phyloP scores from a whole-genome alignment of 805 yeast genomes.

The Starmera dryadoides region DNA sequence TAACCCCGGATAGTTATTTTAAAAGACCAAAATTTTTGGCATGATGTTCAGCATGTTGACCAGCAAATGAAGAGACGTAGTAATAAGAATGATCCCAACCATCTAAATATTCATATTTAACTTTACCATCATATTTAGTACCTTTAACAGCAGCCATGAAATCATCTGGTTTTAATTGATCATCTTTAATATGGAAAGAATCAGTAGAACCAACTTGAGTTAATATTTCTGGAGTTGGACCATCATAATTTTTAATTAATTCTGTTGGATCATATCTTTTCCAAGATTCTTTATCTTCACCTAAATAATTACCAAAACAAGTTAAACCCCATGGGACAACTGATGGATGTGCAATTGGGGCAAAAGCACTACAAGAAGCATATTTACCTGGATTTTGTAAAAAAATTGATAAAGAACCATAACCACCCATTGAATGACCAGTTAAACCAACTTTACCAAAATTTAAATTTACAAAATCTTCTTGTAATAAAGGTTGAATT shows the following conservation, averaged over 20 bases:
- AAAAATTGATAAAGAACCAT: constrained; percentile 74
- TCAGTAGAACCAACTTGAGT: constrained; percentile 82
- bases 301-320: constrained; percentile 74
- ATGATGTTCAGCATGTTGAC: constrained; percentile 81
- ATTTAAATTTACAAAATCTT: constrained; percentile 40
- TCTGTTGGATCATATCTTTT: constrained; percentile 76
- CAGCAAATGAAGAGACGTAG: constrained; percentile 73
- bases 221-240: constrained; percentile 54
- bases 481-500: constrained; percentile 39
- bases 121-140: constrained; percentile 50
- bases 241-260: constrained; percentile 50
- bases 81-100: constrained; percentile 92
- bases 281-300: constrained; percentile 49
- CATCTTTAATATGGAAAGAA: constrained; percentile 51
- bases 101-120: constrained; percentile 56
- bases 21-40: constrained; percentile 49
- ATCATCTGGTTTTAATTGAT: constrained; percentile 71
- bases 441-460: constrained; percentile 62
- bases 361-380: constrained; percentile 79
- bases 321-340: constrained; percentile 84
- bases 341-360: constrained; percentile 82
- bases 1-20: neutral
- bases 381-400: constrained; percentile 65
- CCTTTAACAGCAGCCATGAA: constrained; percentile 51
- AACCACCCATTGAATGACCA: constrained; percentile 99